Percentiles rank a stretch among this genome's conserved stretches.
phyloP scores from a whole-genome alignment of 345 rosid genomes.

The Pelargonium nanum region DNA sequence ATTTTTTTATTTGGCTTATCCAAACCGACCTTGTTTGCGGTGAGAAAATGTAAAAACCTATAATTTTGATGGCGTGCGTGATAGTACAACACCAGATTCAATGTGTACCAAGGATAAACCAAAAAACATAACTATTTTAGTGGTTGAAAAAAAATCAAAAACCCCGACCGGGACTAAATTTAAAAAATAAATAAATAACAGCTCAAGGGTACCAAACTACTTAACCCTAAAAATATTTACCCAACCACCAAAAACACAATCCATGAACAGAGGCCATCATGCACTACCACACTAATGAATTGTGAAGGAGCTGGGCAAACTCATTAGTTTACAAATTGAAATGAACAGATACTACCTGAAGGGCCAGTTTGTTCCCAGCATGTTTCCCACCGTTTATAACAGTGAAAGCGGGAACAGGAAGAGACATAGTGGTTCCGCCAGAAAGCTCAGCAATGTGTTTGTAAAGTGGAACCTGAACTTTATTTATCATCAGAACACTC shows the following conservation, averaged over 20 bases:
- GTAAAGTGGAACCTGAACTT: slow-evolving; percentile 73
- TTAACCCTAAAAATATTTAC: too few species aligned
- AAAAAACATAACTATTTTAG: too few species aligned
- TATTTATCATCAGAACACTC: slow-evolving; percentile 12
- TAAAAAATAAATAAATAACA: slow-evolving; percentile 16
- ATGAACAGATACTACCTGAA: slow-evolving; percentile 47
- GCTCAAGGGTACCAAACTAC: slow-evolving; percentile 99
- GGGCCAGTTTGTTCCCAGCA: slow-evolving; percentile 66
- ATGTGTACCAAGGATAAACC: too few species aligned
- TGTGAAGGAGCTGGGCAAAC: not conserved
- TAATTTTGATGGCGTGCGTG: too few species aligned
- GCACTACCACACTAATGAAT: not conserved
- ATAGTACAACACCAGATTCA: too few species aligned
- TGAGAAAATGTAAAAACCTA: too few species aligned
- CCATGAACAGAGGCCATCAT: not conserved
- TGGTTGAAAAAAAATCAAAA: too few species aligned
- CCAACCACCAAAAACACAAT: not conserved
- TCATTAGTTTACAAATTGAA: not conserved
- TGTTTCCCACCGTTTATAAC: slow-evolving; percentile 89
- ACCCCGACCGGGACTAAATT: slow-evolving; percentile 2
- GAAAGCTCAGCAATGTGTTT: slow-evolving; percentile 82
- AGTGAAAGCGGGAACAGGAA: slow-evolving; percentile 95
- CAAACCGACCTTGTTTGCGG: too few species aligned
- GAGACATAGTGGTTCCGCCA: slow-evolving; percentile 47
- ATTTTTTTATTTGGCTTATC: too few species aligned